phyloP scores from a whole-genome alignment of 1,284 basidiomycete genomes.

The Leccinum ponderosum region DNA sequence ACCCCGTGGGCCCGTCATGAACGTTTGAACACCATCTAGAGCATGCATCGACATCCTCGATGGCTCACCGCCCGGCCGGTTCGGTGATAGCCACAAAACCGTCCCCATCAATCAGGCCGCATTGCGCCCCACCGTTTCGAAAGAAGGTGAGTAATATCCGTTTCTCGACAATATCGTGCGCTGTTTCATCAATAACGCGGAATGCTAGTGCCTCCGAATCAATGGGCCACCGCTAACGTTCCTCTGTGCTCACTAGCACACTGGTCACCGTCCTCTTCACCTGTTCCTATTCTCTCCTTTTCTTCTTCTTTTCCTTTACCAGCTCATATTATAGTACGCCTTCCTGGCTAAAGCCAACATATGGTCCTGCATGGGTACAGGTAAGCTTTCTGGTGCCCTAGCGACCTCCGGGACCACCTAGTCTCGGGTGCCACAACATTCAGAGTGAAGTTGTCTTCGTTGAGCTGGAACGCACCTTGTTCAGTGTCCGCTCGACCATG shows the following conservation, averaged over 20 bases:
- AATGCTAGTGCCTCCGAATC: slow-evolving; percentile 31
- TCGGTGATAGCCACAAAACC: slow-evolving; percentile 16
- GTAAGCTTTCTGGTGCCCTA: slow-evolving; percentile 25
- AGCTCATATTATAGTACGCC: slow-evolving; percentile 16
- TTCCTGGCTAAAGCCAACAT: slow-evolving; percentile 20
- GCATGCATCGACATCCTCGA: slow-evolving; percentile 2
- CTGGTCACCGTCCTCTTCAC: slow-evolving; percentile 21
- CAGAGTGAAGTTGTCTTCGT: background rate
- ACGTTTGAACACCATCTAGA: background rate
- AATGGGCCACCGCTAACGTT: background rate
- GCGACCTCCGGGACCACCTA: slow-evolving; percentile 22
- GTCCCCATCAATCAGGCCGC: slow-evolving; percentile 4
- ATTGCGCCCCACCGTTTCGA: slow-evolving; percentile 4
- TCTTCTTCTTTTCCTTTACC: background rate
- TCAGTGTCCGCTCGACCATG: background rate
- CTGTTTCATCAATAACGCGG: slow-evolving; percentile 17
- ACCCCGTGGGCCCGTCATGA: background rate
- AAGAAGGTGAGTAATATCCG: slow-evolving; percentile 27
- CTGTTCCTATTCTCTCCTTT: slow-evolving; percentile 2
- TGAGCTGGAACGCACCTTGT: background rate
- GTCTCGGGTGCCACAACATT: slow-evolving; percentile 19
- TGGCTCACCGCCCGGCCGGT: background rate
- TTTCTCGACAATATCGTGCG: slow-evolving; percentile 23
- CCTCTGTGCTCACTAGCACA: background rate
- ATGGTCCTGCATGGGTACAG: background rate